Base-by-base conservation (phyloP, 2,329 filamentous ascomycete genomes). In the Thyridium curvatum region DNA sequence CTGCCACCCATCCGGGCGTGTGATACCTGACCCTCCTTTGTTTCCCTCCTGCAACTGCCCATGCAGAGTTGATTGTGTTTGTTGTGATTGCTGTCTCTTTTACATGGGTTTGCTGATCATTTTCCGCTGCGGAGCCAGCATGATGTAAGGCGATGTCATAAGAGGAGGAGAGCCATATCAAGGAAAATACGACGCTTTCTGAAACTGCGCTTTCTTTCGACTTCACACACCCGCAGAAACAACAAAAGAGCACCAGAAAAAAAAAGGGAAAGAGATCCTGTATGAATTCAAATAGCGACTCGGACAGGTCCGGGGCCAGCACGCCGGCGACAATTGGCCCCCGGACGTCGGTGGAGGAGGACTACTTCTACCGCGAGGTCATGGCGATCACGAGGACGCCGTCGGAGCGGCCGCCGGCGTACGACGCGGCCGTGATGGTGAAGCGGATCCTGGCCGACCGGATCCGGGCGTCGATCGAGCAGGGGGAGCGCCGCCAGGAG, bases 271-370 rank as follows among this genome's bases (percentile, higher is more conserved):
- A n/a, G n/a, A n/a, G n/a, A n/a, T n/a, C n/a, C 45, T 49, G 43
- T 53, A 59, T 59, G 56, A 55, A 51, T 44, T 44, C 49, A 34
- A 14, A 43, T 41, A 26, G 21, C 21, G 21, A 26, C 21, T 26
- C 21, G 21, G 44, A 51, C 50, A 47, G 44, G 42, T 44, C 46
- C 41, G 40, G 45, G 41, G 49, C 50, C 53, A 52, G 49, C 41
- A 48, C 49, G 48, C 47, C 51, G 46, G 50, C 58, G 52, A 53
- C 55, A 51, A 58, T 61, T 60, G 61, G 57, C 45, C 54, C 59
- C 42, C 60, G 65, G 53, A 64, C 72, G 50, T 75, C 72, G 36
- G 71, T 74, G 61, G 72, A 75, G 54, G 70, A 75, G 59, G 71
- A 75, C 50, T 58, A 69, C 50, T 66, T 68, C 50, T 75, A 75